phyloP scores from a whole-genome alignment of 208 protist species.

The Wallacemonas sp. region DNA sequence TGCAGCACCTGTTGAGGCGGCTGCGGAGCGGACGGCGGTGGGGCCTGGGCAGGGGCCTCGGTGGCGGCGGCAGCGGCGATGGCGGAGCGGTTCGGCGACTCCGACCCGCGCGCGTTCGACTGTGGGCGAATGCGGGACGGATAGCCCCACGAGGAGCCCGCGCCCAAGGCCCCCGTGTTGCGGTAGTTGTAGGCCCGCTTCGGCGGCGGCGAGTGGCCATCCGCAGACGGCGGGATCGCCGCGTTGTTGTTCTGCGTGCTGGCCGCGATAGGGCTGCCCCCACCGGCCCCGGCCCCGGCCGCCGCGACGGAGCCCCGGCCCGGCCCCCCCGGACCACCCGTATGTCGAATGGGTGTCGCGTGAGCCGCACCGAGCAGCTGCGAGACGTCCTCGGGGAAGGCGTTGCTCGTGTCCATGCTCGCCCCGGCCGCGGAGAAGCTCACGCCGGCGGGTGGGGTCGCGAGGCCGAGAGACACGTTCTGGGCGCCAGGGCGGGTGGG shows the following conservation, averaged over 20 bases:
- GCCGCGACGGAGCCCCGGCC: constrained; percentile 12
- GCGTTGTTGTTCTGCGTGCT: constrained; percentile 18
- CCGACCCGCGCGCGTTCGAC: not conserved
- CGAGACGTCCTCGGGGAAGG: constrained; percentile 31
- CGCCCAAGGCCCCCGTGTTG: constrained; percentile 15
- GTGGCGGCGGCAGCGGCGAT: constrained; percentile 6
- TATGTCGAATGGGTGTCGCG: constrained; percentile 23
- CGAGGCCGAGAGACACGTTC: not conserved
- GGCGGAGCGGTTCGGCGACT: constrained; percentile 6
- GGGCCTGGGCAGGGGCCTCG: too few species aligned
- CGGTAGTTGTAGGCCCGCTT: constrained; percentile 17
- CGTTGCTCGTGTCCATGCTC: constrained; percentile 26
- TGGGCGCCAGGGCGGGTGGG: not conserved
- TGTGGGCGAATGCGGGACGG: constrained; percentile 14
- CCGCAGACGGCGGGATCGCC: not conserved
- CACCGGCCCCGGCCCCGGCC: not conserved
- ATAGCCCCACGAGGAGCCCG: constrained; percentile 19
- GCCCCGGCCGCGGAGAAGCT: constrained; percentile 1
- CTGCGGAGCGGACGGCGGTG: constrained; percentile 1
- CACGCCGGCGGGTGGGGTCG: not conserved
- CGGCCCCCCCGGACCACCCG: constrained; percentile 37
- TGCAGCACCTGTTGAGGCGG: not conserved
- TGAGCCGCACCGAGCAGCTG: constrained; percentile 12
- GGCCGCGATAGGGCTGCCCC: not conserved
- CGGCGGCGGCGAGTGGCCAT: constrained; percentile 10